Percentiles rank a stretch among this genome's conserved stretches.
These are phyloP conservation scores for Linum usitatissimum DNA, from an alignment of 345 rosid species.

Conservation along the genomic window DNA sequence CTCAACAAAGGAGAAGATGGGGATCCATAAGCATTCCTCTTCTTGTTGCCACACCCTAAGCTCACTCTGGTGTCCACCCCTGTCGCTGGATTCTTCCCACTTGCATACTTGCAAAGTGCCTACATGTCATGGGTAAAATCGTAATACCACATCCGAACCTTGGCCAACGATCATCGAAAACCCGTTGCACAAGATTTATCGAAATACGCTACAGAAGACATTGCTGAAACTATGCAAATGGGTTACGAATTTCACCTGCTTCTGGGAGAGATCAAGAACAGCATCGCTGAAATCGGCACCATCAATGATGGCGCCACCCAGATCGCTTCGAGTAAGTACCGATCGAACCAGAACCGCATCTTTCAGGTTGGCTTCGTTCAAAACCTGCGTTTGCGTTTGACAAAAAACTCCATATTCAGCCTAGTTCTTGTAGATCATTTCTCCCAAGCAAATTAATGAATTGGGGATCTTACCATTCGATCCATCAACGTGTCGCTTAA, in stretches of 20 bases:
- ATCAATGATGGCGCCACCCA: constrained; percentile 75
- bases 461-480: constrained; percentile 53
- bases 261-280: constrained; percentile 77
- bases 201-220: background rate
- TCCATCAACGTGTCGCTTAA: constrained; percentile 97
- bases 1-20: constrained; percentile 84
- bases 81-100: constrained; percentile 71
- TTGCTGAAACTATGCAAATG: background rate
- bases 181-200: too few species aligned
- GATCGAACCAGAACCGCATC: constrained; percentile 74
- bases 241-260: constrained; percentile 37
- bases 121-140: constrained; percentile 1
- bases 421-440: too few species aligned
- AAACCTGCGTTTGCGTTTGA: constrained; percentile 34
- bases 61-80: constrained; percentile 76
- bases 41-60: constrained; percentile 79
- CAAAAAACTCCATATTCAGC: too few species aligned
- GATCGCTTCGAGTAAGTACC: constrained; percentile 86
- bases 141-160: background rate
- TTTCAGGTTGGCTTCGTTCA: constrained; percentile 81
- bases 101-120: constrained; percentile 95
- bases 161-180: too few species aligned
- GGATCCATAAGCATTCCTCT: constrained; percentile 69
- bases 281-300: constrained; percentile 99
- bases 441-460: too few species aligned